Percentiles rank a stretch among this genome's conserved stretches.
These are phyloP conservation scores for Fusarium nematophilum DNA, from an alignment of 2,329 filamentous ascomycete genomes.

Conservation along the genomic window DNA sequence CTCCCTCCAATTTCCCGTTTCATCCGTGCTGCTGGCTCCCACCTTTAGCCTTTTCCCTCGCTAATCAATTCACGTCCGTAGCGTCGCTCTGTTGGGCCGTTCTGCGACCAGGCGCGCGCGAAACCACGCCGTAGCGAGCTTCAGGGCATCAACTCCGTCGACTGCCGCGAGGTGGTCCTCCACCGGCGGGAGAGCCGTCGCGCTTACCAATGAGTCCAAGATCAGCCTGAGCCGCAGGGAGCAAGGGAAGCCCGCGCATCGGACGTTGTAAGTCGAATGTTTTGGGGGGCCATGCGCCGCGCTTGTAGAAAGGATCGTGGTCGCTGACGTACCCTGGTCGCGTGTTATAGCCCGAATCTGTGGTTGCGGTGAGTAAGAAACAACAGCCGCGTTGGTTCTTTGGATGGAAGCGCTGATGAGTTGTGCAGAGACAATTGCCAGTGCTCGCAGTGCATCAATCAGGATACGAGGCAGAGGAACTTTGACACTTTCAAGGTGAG, in stretches of 20 bases:
- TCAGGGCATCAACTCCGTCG: conserved; percentile 5
- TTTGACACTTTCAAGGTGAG: conserved; percentile 55
- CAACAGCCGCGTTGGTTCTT: conserved; percentile 7
- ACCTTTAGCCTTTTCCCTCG: not conserved
- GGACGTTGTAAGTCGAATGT: conserved; percentile 34
- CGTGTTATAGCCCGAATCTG: conserved; percentile 39
- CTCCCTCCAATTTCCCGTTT: not conserved
- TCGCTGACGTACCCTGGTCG: conserved; percentile 19
- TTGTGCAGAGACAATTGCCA: conserved; percentile 55
- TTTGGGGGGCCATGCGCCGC: not conserved
- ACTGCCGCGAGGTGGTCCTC: conserved; percentile 22
- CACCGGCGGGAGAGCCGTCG: conserved; percentile 18
- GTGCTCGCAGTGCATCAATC: conserved; percentile 55
- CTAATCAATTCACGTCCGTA: conserved; percentile 25
- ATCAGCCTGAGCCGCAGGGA: conserved; percentile 27
- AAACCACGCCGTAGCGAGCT: conserved; percentile 4
- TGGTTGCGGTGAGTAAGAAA: conserved; percentile 44
- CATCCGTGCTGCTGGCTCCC: not conserved
- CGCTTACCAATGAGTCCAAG: conserved; percentile 23
- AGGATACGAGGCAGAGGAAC: conserved; percentile 56
- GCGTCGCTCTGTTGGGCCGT: conserved; percentile 28
- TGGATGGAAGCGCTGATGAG: conserved; percentile 18
- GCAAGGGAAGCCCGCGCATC: conserved; percentile 9
- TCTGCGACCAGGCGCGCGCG: conserved; percentile 13
- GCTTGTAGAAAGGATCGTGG: conserved; percentile 3